Evolutionary conservation across 805 yeast species (phyloP), one percentile per base, ranked within the genome.

Genomic region (Wickerhamiella qilinensis): DNA sequence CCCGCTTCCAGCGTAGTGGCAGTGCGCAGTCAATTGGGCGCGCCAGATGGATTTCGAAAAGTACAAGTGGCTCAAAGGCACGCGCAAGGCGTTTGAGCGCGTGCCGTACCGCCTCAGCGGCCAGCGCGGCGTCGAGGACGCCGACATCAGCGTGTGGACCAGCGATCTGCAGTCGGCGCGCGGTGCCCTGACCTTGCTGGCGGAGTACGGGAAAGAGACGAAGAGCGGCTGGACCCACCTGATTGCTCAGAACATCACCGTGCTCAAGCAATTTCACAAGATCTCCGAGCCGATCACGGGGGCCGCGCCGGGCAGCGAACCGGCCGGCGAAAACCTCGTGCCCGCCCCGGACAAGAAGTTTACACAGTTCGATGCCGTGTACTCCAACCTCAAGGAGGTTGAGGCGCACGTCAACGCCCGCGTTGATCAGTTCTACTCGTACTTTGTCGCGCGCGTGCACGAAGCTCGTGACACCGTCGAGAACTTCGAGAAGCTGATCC

Each of bases 101-200:
- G 48, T 61, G 2, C 62, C 62, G 16, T 62, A 58, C 43, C 48
- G 54, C 19, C 43, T 57, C 15, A 37, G 52, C n/a, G 62, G 62
- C 25, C 41, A 44, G 43, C 57, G 56, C 42, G 44, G 55, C 12
- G 45, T 49, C 19, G 62, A 58, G 39, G 59, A 58, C 44, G 44
- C 53, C 29, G 44, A 54, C 17, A 45, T 58, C 32, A 42, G 53
- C 28, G 58, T 51, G 32, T 58, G 61, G 62, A 46, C 55, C 25
- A 51, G 54, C 42, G 60, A 58, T 35, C 49, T 57, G 39, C 41
- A 46, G 28, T 47, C 49, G 25, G 59, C 61, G 25, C 55, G 55
- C 22, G 46, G 44, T 9, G 60, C 59, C 3, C 37, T 56, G 16
- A 51, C 47, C 33, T 34, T 44, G 38, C 41, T 57, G 21, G 31